Evolutionary conservation across 768 basidiomycete genomes (phyloP).

Genomic region (Boletus vermiculosoides): DNA sequence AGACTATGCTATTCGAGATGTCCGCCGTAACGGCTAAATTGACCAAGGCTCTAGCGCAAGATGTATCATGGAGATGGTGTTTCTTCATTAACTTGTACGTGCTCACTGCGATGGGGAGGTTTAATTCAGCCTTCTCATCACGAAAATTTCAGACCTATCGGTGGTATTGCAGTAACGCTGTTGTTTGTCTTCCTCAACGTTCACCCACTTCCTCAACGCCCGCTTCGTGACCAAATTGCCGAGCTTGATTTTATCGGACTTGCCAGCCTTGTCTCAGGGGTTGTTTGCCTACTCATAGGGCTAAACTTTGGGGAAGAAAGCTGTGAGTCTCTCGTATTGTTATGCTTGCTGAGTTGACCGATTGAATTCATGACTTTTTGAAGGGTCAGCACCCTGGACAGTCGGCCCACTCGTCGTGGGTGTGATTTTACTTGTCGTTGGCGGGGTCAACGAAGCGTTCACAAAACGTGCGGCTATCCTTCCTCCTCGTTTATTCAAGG

Average conservation of each 20-base stretch:
- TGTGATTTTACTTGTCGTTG: too few relatives aligned
- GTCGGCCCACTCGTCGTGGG: too few relatives aligned
- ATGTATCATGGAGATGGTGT: conserved; percentile 60
- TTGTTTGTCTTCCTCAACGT: conserved; percentile 73
- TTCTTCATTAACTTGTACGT: too few relatives aligned
- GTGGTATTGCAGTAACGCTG: conserved; percentile 56
- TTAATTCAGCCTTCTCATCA: not conserved
- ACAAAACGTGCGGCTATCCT: too few relatives aligned
- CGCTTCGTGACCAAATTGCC: conserved; percentile 50
- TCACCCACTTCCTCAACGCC: conserved; percentile 43
- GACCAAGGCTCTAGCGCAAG: conserved; percentile 62
- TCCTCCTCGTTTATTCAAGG: too few relatives aligned
- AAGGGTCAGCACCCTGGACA: too few relatives aligned
- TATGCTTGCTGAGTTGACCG: not conserved
- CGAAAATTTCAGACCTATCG: conserved; percentile 53
- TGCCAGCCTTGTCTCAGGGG: conserved; percentile 47
- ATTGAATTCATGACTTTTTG: not conserved
- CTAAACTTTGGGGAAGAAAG: conserved; percentile 66
- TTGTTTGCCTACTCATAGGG: conserved; percentile 45
- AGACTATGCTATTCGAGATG: conserved; percentile 24
- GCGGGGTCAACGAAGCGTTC: too few relatives aligned
- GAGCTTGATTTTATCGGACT: conserved; percentile 76
- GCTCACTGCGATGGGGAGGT: not conserved
- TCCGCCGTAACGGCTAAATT: not conserved
- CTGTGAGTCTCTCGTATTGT: conserved; percentile 43